Evolutionary conservation across 2,329 filamentous ascomycete species (phyloP).

Genomic region (Cladosporium halotolerans): DNA sequence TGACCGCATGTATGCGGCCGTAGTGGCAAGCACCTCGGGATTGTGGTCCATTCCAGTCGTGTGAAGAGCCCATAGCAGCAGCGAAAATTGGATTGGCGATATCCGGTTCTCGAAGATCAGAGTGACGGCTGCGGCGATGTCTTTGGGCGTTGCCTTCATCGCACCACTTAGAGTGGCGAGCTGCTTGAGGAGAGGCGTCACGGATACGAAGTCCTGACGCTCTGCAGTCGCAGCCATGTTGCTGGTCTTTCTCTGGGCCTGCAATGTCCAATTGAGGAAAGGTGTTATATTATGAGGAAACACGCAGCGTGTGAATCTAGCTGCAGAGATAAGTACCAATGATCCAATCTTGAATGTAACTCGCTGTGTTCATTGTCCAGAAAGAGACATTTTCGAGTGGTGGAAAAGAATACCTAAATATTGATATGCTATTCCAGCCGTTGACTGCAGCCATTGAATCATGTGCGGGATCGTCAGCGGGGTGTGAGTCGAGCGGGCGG

Average conservation of each 20-base stretch:
- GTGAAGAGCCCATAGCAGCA: constrained; percentile 83
- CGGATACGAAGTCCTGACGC: constrained; percentile 39
- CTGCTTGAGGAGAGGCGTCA: constrained; percentile 66
- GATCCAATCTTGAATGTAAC: neutral
- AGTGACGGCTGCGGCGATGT: constrained; percentile 85
- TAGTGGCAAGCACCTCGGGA: constrained; percentile 79
- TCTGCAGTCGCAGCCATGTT: constrained; percentile 13
- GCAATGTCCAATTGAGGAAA: neutral
- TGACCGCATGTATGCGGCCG: constrained; percentile 74
- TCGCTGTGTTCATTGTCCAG: constrained; percentile 1
- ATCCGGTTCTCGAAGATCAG: constrained; percentile 87
- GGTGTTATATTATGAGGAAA: neutral
- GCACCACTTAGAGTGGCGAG: constrained; percentile 48
- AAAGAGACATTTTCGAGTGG: neutral
- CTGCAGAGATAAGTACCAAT: constrained; percentile 8
- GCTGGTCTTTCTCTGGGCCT: no score
- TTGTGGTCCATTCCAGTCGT: constrained; percentile 81
- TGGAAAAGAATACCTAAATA: neutral
- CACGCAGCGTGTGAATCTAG: neutral
- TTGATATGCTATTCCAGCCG: neutral
- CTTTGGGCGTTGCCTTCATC: constrained; percentile 57
- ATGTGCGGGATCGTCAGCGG: neutral
- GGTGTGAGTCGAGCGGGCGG: constrained; percentile 5
- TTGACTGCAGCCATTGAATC: constrained; percentile 1
- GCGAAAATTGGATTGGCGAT: constrained; percentile 80